phyloP scores from a whole-genome alignment of 805 yeast genomes.

The Metschnikowia lunata region DNA sequence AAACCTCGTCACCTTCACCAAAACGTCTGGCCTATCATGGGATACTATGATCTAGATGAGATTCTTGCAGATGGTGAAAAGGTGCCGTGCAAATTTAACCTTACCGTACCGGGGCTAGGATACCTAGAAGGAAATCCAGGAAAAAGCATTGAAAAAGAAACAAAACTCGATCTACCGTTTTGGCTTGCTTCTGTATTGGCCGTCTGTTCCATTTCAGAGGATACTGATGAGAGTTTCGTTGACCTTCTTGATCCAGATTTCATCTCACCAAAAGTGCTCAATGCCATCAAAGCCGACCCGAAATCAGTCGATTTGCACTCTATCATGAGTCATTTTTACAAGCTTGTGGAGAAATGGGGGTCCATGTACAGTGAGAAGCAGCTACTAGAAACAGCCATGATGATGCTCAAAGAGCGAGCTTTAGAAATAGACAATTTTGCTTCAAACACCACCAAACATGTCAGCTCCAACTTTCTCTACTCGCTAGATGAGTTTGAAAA shows the following conservation, averaged over 20 bases:
- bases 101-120: slow-evolving; percentile 82
- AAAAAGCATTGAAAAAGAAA: slow-evolving; percentile 49
- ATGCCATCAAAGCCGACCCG: slow-evolving; percentile 78
- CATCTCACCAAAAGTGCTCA: slow-evolving; percentile 59
- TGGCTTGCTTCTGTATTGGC: slow-evolving; percentile 88
- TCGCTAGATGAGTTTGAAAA: slow-evolving; percentile 78
- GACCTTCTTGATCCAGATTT: slow-evolving; percentile 70
- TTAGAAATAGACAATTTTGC: slow-evolving; percentile 72
- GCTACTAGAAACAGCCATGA: slow-evolving; percentile 45
- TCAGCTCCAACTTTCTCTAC: slow-evolving; percentile 49
- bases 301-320: slow-evolving; percentile 61
- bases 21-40: slow-evolving; percentile 6
- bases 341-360: slow-evolving; percentile 74
- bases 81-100: slow-evolving; percentile 74
- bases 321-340: slow-evolving; percentile 62
- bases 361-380: slow-evolving; percentile 62
- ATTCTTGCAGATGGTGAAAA: slow-evolving; percentile 67
- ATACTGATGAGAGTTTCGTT: slow-evolving; percentile 49
- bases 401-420: slow-evolving; percentile 61
- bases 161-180: slow-evolving; percentile 73
- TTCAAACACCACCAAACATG: slow-evolving; percentile 45
- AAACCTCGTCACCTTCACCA: background rate
- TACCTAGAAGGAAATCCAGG: slow-evolving; percentile 78
- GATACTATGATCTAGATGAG: slow-evolving; percentile 73
- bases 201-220: slow-evolving; percentile 30